phyloP scores from a whole-genome alignment of 1,284 basidiomycete genomes.

The Prillingera fragicola region DNA sequence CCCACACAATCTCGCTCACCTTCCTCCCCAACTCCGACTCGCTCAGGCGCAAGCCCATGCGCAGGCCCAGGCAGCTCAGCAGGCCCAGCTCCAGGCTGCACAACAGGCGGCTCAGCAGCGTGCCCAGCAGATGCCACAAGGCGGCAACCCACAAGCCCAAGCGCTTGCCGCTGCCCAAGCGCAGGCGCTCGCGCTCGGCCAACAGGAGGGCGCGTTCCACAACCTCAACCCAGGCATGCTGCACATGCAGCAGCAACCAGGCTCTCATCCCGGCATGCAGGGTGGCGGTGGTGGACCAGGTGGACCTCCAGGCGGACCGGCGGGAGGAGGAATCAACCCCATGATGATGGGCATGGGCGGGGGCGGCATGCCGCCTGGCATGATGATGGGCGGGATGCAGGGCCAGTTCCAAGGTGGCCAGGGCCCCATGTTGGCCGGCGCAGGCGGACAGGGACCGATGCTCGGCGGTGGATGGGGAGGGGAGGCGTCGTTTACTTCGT shows the following conservation, averaged over 20 bases:
- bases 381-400: no score
- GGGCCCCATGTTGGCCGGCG: no score
- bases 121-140: no score
- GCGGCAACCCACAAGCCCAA: no score
- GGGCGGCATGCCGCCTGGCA: no score
- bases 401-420: no score
- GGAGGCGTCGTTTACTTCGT: not conserved
- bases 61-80: constrained; percentile 5
- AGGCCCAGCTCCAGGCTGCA: constrained; percentile 8
- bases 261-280: not conserved
- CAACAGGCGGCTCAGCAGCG: no score
- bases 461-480: constrained; percentile 6
- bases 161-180: no score
- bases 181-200: constrained; percentile 6
- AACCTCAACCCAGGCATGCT: constrained; percentile 1
- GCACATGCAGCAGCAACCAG: constrained; percentile 2
- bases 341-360: not conserved
- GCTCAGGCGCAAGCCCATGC: not conserved
- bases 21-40: not conserved
- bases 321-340: not conserved
- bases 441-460: constrained; percentile 7
- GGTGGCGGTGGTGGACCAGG: not conserved
- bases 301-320: not conserved
- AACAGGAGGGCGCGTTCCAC: not conserved
- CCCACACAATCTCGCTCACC: not conserved